Evolutionary conservation across 306 rosid genomes (phyloP), one percentile per base, ranked within the genome.

Genomic region (Ormosia semicastrata): DNA sequence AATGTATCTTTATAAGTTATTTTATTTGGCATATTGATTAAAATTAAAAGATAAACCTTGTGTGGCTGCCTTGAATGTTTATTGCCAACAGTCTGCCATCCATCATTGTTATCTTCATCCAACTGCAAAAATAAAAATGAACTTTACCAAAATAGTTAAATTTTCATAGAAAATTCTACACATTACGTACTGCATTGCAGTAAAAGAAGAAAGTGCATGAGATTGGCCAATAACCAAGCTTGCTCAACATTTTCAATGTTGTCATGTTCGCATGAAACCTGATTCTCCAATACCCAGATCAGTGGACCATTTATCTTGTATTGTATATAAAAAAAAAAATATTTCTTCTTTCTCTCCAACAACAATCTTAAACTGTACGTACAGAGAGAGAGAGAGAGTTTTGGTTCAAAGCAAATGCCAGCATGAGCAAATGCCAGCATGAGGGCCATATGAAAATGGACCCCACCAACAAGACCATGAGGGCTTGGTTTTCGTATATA

Each of bases 51-150:
- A 82, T 11, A 63, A 80, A 95, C 98, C 99, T 95, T 91, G 88
- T 91, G 95, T 62, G 57, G 71, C 72, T 9, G 67, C 86, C 90
- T 88, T 49, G 83, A 87, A 76, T 91, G 86, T 86, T 88, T 91
- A 84, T 76, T 87, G 43, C 91, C 86, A 24, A 95, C 97, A 78
- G 91, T 91, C 83, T 93, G 89, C 99, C 99, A 95, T 77, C 93
- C 94, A 69, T 87, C 98, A 32, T 76, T 66, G 56, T 82, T 82
- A 81, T 79, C 89, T 67, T 72, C 85, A 29, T 66, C 85, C 75
- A 71, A 84, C 99, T 91, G 88, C 11, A 77, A 69, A 83, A 66
- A 14, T 29, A 13, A 79, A 33, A 74, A 17, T 47, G 24, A 65
- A 17, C 62, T 50, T 86, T 32, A 67, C 17, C 32, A 49, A 69